Base-by-base conservation (phyloP, 805 yeast genomes). In the Wickerhamiella brachini region DNA sequence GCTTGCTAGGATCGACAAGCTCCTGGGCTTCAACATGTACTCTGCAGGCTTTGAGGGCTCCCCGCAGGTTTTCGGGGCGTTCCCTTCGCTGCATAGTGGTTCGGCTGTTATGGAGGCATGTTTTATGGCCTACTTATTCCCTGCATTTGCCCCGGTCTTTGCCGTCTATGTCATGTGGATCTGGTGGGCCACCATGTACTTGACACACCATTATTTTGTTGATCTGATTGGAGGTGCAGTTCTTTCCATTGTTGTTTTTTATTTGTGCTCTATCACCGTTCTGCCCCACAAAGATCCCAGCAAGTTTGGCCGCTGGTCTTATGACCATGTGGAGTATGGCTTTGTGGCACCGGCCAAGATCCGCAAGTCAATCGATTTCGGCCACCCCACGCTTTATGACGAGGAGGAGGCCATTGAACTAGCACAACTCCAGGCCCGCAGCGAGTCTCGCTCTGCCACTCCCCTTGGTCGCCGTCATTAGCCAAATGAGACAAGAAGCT, bases 161-260 rank as follows among this genome's bases (percentile, higher is more conserved):
- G 74, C 81, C 64, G 67, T 73, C 18, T 93, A 90, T 65, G 93
- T 87, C n/a, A 69, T 79, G 56, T 87, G 95, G 94, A 75, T 93
- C 58, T 90, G 97, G 97, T 93, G 96, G 95, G 78, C 93, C 48
- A 93, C 97, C 15, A 90, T 90, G 98, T 90, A 90, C 67, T 74
- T 90, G 62, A 90, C 97, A 0, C 98, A 90, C 68, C 98, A 90
- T 68, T 90, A 90, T 66, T 93, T 93, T 62, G 79, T 90, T 54
- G 97, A 90, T 65, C 77, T 90, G 49, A 85, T 86, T 61, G 90
- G 86, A n/a, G 98, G 98, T 21, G 90, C 96, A 1, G 75, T 80
- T n/a, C 71, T 93, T 51, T 80, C 95, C 0, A 75, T 81, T 53
- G 65, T 76, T 15, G 80, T 85, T 31, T 89, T 86, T 66, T 73